These are phyloP conservation scores for Alternaria sp. DNA, from an alignment of 2,329 filamentous ascomycete species.

Conservation along the genomic window DNA sequence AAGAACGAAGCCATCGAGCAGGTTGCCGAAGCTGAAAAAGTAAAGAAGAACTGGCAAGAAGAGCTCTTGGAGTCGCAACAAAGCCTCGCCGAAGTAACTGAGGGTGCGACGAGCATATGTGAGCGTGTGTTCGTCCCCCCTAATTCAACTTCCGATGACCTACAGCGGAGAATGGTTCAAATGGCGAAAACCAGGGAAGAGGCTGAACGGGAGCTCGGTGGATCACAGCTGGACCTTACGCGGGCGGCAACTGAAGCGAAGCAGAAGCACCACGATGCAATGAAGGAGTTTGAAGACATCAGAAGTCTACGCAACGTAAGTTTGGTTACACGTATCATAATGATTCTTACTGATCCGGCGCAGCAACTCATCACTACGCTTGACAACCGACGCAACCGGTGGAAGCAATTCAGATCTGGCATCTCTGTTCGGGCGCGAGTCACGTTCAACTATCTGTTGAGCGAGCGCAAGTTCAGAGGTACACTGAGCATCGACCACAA, in stretches of 20 bases:
- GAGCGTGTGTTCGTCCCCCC: slow-evolving; percentile 38
- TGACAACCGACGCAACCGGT: slow-evolving; percentile 72
- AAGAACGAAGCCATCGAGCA: slow-evolving; percentile 52
- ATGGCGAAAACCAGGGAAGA: slow-evolving; percentile 36
- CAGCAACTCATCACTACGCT: slow-evolving; percentile 68
- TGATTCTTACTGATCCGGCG: slow-evolving; percentile 4
- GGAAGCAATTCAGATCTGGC: slow-evolving; percentile 79
- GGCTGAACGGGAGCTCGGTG: slow-evolving; percentile 42
- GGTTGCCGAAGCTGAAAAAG: slow-evolving; percentile 42
- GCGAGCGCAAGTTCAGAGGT: slow-evolving; percentile 87
- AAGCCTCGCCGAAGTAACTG: slow-evolving; percentile 35
- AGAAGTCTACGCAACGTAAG: slow-evolving; percentile 25
- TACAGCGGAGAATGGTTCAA: slow-evolving; percentile 40
- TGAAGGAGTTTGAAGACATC: slow-evolving; percentile 26
- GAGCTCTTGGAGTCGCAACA: slow-evolving; percentile 17
- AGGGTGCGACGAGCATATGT: slow-evolving; percentile 28
- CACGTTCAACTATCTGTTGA: slow-evolving; percentile 87
- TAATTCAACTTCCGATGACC: slow-evolving; percentile 39
- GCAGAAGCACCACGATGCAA: slow-evolving; percentile 25
- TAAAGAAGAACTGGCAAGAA: slow-evolving; percentile 34
- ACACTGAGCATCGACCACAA: slow-evolving; percentile 79
- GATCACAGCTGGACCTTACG: slow-evolving; percentile 41
- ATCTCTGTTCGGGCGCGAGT: slow-evolving; percentile 87
- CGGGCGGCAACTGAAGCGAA: slow-evolving; percentile 40
- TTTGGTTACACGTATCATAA: neutral